phyloP scores from a whole-genome alignment of 2,329 filamentous ascomycete species.

The Botrytis medusae region DNA sequence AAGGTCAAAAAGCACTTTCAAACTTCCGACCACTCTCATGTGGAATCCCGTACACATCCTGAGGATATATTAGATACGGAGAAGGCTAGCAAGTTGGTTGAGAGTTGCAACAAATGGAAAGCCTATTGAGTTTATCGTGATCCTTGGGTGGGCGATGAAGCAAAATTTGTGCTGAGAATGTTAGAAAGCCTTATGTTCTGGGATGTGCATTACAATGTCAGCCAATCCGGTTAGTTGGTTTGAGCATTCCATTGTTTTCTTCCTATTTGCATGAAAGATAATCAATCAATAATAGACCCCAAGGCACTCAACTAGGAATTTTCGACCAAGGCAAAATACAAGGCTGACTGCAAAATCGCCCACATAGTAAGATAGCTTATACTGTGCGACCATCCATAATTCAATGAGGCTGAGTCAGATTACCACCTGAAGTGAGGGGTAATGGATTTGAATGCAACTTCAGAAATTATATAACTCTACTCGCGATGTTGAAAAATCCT shows the following conservation, averaged over 20 bases:
- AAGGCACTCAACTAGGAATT: neutral
- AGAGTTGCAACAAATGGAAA: neutral
- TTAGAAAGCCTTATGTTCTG: neutral
- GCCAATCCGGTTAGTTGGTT: neutral
- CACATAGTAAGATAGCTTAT: neutral
- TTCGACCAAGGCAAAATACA: neutral
- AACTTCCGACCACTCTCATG: neutral
- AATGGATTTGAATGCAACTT: neutral
- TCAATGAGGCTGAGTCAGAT: neutral
- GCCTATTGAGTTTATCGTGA: neutral
- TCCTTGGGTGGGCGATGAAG: neutral
- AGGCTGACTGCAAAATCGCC: neutral
- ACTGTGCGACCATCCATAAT: neutral
- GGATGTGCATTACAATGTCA: neutral
- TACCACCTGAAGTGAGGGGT: neutral
- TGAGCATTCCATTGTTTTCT: neutral
- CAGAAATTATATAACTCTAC: too few species aligned
- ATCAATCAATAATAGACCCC: neutral
- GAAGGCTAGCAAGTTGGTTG: accelerated
- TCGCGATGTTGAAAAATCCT: too few species aligned
- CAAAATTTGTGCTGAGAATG: neutral
- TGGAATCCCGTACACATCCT: neutral
- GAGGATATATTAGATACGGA: neutral
- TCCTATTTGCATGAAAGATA: neutral
- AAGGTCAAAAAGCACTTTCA: neutral